Evolutionary conservation across 2,329 filamentous ascomycete genomes (phyloP), one percentile per base, ranked within the genome.

Genomic region (Meredithiella fracta): DNA sequence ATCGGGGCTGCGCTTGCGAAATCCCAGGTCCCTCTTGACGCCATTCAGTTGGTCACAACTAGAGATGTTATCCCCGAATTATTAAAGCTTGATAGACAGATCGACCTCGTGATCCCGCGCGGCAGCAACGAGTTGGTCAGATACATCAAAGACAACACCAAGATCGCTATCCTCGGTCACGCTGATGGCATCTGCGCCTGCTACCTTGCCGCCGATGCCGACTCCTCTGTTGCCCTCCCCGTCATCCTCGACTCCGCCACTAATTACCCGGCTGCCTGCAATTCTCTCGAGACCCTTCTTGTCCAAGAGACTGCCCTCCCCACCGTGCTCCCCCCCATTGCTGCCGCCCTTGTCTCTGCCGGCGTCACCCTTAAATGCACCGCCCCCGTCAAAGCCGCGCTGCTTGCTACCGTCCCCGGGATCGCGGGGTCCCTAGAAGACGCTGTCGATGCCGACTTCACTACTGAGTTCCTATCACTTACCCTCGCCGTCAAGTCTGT

Each of bases 131-230:
- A 94, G 55, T 79, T 96, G 7, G 90, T 96, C 42, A 78, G 85
- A 58, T 87, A 87, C 68, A 88, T 96, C 69, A 96, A 97, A 69
- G 78, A 82, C 47, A 84, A 85, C 61, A 96, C 92, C 54, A 87
- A 87, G 65, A 97, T 98, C 63, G 92, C 92, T 1, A 92, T 98
- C 1, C 80, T 98, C 23, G 92, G 92, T 60, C 92, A 98, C 67
- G 92, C 92, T 23, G 92, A 98, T 67, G 92, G 92, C 37, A 77
- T 97, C 58, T 98, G 92, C 71, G 79, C 82, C 60, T 80, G 88
- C 60, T 98, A 92, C 68, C 75, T 98, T 53, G 85, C 92, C 63
- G 73, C 75, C 9, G 86, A 88, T 58, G 90, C 86, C 51, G 83
- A 94, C 63, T 69, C 74, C 40, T 71, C 76, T 47, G 83, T 86